Base-by-base conservation (phyloP, 1,284 basidiomycete species). In the Phellinidium pouzarii region DNA sequence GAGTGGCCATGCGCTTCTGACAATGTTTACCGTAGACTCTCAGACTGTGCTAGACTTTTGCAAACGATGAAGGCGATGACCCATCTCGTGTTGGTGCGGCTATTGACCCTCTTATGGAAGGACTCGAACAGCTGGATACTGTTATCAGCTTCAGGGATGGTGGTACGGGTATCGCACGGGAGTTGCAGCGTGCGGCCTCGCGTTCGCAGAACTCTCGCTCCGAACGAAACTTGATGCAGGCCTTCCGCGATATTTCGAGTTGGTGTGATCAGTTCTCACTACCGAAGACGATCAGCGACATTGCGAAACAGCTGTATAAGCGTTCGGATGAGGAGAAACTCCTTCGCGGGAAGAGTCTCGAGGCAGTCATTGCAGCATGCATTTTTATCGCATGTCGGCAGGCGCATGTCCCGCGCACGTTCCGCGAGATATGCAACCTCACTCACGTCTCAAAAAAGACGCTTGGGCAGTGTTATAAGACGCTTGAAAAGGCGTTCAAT, bases 61-160 rank as follows among this genome's bases (percentile, higher is more conserved):
- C 96, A 60, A 96, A 94, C 63, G 94, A 99, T 68, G 95, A 98
- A 73, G 94, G 95, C 57, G 96, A 99, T 68, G 96, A 99, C 68
- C 95, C 95, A 54, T 99, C 95, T 62, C 96, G 96, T 90, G 96
- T 99, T 60, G 96, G 96, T 73, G 93, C 92, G 52, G 92, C 94
- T 37, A 84, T 86, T 38, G 94, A 97, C 66, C 93, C 94, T 49
- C 74, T 97, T 25, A 78, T 98, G 71, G 94, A 97, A 65, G 91
- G 91, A 45, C 87, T 93, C 62, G 93, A 95, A 66, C 88, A 94
- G 66, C 80, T 96, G 50, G 89, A 94, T 64, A 99, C 96, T 25
- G 81, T 91, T 58, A 97, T 99, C 65, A 93, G 91, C 56, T 94
- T 92, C 69, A 84, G 89, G 54, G 94, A 99, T 64, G 94, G 94